A percentile compares a stretch with the other conserved stretches of the same genome.
Evolutionary conservation across 2,329 filamentous ascomycete genomes (phyloP).

Genomic region (Beauveria asiatica): DNA sequence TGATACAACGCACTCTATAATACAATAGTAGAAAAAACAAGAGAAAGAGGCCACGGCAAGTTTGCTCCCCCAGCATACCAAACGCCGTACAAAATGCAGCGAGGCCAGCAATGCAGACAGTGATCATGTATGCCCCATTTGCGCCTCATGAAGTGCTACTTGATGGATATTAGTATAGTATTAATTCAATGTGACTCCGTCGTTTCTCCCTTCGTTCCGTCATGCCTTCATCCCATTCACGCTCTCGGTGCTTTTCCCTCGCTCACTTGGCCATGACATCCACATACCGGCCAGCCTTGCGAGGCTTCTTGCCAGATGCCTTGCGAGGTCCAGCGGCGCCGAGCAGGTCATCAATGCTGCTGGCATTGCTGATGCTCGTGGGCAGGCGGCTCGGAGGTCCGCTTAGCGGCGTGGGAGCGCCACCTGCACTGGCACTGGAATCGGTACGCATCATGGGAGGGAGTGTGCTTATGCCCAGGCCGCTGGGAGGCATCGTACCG

Average conservation of each 20-base stretch:
- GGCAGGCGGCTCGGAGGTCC: conserved; percentile 60
- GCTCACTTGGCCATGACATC: conserved; percentile 83
- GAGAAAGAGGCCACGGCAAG: background rate
- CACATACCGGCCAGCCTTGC: conserved; percentile 83
- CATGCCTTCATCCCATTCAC: background rate
- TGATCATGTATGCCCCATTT: background rate
- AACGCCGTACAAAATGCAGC: background rate
- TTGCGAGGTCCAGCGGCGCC: conserved; percentile 66
- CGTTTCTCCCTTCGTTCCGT: conserved; percentile 1
- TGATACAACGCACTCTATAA: conserved; percentile 6
- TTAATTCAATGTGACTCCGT: background rate
- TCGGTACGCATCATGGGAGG: conserved; percentile 39
- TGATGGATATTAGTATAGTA: conserved; percentile 2
- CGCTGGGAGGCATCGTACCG: conserved; percentile 24
- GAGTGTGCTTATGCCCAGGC: conserved; percentile 26
- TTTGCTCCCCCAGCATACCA: background rate
- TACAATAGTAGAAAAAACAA: conserved; percentile 3
- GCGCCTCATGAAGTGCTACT: background rate
- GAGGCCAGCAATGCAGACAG: background rate
- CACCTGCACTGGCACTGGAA: conserved; percentile 36
- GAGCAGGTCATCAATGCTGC: conserved; percentile 87
- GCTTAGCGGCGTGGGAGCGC: conserved; percentile 24
- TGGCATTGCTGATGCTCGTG: conserved; percentile 84
- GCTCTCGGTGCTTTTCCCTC: background rate
- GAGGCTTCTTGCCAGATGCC: conserved; percentile 55